These are phyloP conservation scores for Neonectria neomacrospora DNA, from an alignment of 2,329 filamentous ascomycete species.

Conservation along the genomic window DNA sequence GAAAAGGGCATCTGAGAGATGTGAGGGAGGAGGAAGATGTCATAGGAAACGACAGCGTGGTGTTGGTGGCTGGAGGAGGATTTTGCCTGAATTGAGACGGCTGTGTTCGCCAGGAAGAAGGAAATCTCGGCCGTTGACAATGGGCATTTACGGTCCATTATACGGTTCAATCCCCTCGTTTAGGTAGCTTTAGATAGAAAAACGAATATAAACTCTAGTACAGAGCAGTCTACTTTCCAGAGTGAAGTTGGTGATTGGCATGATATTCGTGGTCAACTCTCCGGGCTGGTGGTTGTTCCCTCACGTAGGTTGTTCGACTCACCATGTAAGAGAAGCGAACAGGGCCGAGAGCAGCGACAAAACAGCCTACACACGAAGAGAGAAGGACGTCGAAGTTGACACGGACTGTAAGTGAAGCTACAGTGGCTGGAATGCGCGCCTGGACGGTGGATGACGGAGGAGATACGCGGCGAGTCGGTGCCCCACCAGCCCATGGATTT, in stretches of 20 bases:
- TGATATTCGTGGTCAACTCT: no score
- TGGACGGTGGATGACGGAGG: background rate
- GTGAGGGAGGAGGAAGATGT: background rate
- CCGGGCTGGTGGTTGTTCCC: background rate
- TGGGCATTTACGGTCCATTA: slow-evolving; percentile 11
- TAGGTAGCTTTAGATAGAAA: slow-evolving; percentile 21
- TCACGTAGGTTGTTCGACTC: background rate
- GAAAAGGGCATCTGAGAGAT: slow-evolving; percentile 12
- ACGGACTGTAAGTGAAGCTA: background rate
- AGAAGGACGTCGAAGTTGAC: background rate
- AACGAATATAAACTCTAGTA: background rate
- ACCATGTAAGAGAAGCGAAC: background rate
- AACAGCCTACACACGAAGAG: background rate
- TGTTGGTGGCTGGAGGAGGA: background rate
- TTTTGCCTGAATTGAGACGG: slow-evolving; percentile 2
- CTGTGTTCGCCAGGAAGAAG: slow-evolving; percentile 7
- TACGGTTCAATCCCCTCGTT: slow-evolving; percentile 11
- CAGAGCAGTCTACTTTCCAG: background rate
- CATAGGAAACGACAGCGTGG: background rate
- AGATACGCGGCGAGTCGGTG: background rate
- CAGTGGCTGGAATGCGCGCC: background rate
- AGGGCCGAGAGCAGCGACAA: background rate
- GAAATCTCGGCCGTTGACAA: background rate
- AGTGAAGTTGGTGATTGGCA: background rate
- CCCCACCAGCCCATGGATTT: slow-evolving; percentile 25